Percentiles rank a stretch among this genome's conserved stretches.
Conservation (phyloP, 208 protist species). For the Leishmania major region DNA sequence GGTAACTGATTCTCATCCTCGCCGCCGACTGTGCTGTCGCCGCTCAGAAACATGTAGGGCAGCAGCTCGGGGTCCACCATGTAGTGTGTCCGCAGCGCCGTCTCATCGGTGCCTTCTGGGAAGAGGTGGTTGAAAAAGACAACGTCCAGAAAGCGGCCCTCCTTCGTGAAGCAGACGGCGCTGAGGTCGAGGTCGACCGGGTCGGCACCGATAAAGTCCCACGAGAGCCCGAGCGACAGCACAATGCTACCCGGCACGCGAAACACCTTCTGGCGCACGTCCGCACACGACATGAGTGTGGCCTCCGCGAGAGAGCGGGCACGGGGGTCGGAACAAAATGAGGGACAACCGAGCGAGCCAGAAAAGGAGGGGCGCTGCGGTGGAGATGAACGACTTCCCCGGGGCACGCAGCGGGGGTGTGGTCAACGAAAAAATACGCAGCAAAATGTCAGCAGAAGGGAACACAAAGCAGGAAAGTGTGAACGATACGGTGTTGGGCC, state of each 20-base stretch:
- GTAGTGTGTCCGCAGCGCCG: conserved; percentile 39
- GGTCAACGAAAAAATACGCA: neutral
- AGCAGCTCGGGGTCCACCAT: conserved; percentile 53
- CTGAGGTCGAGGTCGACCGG: conserved; percentile 84
- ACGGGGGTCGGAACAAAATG: neutral
- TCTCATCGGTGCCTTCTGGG: conserved; percentile 57
- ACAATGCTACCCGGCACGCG: conserved; percentile 68
- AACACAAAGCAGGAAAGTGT: neutral
- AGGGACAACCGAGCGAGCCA: conserved; percentile 3
- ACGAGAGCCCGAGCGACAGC: conserved; percentile 72
- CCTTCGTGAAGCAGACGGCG: conserved; percentile 76
- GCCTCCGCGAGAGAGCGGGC: conserved; percentile 1
- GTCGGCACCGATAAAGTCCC: conserved; percentile 78
- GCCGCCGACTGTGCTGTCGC: conserved; percentile 77
- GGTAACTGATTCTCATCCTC: conserved; percentile 82
- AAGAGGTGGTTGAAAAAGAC: conserved; percentile 90
- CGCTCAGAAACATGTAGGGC: conserved; percentile 86
- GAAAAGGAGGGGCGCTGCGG: neutral
- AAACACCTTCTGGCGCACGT: conserved; percentile 86
- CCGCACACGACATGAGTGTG: conserved; percentile 36
- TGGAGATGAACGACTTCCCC: neutral
- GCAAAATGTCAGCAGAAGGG: neutral
- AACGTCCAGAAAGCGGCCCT: conserved; percentile 75
- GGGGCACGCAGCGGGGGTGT: neutral
- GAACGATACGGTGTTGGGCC: neutral